Conservation (phyloP, 2,329 filamentous ascomycete species). For the Alternaria brassicicola region DNA sequence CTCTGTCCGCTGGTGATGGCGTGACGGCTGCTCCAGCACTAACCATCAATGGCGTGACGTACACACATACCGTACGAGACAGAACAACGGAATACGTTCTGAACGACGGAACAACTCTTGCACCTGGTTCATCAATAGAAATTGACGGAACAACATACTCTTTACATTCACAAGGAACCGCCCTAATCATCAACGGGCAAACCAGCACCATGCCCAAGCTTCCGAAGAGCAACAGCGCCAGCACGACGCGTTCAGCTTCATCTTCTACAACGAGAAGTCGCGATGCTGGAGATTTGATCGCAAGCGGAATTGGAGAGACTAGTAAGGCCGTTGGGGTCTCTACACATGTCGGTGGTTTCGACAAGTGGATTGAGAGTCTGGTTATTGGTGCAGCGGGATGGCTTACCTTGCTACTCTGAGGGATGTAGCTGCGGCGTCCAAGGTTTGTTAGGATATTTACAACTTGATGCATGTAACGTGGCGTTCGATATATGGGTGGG, state of each 20-base stretch:
- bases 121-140: constrained; percentile 30
- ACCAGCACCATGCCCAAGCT: constrained; percentile 35
- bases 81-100: constrained; percentile 35
- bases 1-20: constrained; percentile 14
- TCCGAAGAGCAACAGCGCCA: constrained; percentile 38
- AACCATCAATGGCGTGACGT: constrained; percentile 37
- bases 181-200: constrained; percentile 40
- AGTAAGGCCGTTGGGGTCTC: constrained; percentile 22
- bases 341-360: constrained; percentile 17
- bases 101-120: constrained; percentile 28
- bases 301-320: constrained; percentile 32
- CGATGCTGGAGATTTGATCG: constrained; percentile 31
- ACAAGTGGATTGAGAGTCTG: constrained; percentile 34
- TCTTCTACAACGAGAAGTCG: constrained; percentile 12
- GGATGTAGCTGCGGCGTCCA: background rate
- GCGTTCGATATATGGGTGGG: background rate
- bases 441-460: background rate
- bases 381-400: constrained; percentile 38
- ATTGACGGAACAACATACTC: constrained; percentile 40
- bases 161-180: constrained; percentile 34
- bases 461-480: constrained; percentile 10
- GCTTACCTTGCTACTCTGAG: constrained; percentile 34
- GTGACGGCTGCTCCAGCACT: constrained; percentile 31
- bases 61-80: constrained; percentile 30
- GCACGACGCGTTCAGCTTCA: constrained; percentile 21